Evolutionary conservation across 1,139 yeast species (phyloP), one percentile per base, ranked within the genome.

Genomic region (Saccharomyces hybrid): DNA sequence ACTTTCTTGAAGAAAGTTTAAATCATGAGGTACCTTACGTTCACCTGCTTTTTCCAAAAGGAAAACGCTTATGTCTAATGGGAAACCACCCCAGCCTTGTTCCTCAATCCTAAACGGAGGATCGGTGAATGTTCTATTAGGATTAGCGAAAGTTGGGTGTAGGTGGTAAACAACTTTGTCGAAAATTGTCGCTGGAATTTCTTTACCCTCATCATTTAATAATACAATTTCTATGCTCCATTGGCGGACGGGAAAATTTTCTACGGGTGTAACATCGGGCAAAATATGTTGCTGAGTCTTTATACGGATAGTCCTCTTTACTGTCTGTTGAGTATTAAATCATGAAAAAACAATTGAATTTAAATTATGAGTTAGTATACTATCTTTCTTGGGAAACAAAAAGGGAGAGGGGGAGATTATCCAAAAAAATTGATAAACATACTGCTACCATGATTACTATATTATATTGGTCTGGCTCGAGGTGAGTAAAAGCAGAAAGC

Each of bases 81-180:
- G 97, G 67, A 91, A 91, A 64, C 93, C 99, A 68, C 99, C 99
- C 99, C 99, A 93, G 51, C 99, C 99, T 75, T 89, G 86, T 71
- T 93, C 99, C 68, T 84, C 88, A 54, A 93, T 86, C 67, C 75
- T 80, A 74, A 91, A 93, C n/a, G 99, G 99, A 21, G 88, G 82
- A 65, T 84, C 84, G 66, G 88, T 89, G 65, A 89, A 71, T 6
- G 86, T 78, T 73, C 98, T 80, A 60, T 81, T 83, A 9, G 98
- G 99, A 70, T 89, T 89, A 54, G 83, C 82, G 72, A 93, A 93
- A 12, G 99, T 93, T 42, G 98, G 98, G 75, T 93, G 99, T 62
- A 93, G 79, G 64, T 89, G 84, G 71, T 91, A 93, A 19, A 96
- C 88, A 53, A 90, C 98, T 72, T 86, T 88, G 70, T 93, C 98